Evolutionary conservation across 306 rosid species (phyloP).

Genomic region (Cyclanthera cordifolia): DNA sequence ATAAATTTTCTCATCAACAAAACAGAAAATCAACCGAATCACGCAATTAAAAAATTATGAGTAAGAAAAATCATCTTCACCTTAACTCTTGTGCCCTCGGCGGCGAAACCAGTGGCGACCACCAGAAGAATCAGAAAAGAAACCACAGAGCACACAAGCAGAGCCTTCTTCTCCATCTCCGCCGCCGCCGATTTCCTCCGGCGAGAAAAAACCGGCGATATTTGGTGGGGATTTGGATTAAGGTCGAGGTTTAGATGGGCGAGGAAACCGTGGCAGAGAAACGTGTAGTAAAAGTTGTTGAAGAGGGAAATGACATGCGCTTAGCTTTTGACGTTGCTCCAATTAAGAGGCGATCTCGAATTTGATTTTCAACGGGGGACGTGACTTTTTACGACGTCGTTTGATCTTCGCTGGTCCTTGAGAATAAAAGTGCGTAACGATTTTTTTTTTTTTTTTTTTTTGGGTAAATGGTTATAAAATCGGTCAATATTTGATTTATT

Average conservation of each 20-base stretch:
- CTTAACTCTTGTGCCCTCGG: constrained; percentile 8
- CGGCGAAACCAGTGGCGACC: constrained; percentile 15
- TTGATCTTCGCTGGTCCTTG: neutral
- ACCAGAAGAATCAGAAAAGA: neutral
- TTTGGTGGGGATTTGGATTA: neutral
- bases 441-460: no score
- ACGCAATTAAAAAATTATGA: neutral
- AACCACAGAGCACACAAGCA: neutral
- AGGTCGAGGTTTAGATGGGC: neutral
- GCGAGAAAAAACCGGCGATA: neutral
- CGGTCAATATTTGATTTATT: no score
- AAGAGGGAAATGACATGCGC: neutral
- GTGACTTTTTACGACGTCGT: neutral
- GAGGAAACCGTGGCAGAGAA: neutral
- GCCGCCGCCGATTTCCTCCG: neutral
- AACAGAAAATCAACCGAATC: neutral
- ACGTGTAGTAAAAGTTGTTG: neutral
- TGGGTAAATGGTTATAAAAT: no score
- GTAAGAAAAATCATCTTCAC: neutral
- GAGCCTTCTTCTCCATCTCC: constrained; percentile 14
- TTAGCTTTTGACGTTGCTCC: neutral
- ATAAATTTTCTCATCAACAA: neutral
- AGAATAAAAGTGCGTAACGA: no score
- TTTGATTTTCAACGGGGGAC: neutral
- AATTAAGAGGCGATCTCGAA: neutral